These are phyloP conservation scores for Suillus brevipes DNA, from an alignment of 768 basidiomycete species.

Conservation along the genomic window DNA sequence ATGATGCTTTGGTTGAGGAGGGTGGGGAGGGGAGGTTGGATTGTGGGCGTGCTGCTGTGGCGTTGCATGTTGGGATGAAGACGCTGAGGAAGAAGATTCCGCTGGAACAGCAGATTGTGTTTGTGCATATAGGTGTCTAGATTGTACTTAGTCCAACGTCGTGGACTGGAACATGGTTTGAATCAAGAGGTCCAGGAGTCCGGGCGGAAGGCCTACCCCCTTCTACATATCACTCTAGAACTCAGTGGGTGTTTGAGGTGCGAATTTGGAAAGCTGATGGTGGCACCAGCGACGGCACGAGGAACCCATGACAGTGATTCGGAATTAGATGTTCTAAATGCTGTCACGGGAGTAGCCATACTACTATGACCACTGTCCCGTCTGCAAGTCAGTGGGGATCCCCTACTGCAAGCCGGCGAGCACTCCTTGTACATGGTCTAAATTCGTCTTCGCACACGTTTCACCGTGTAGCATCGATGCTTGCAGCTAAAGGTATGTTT, in stretches of 20 bases:
- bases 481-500: constrained; percentile 20
- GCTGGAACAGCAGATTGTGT: constrained; percentile 8
- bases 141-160: no score
- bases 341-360: no score
- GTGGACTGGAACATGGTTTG: no score
- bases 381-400: constrained; percentile 19
- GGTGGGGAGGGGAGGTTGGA: not conserved
- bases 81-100: not conserved
- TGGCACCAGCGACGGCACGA: no score
- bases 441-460: constrained; percentile 15
- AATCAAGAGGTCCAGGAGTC: no score
- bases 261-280: no score
- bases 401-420: constrained; percentile 18
- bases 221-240: no score
- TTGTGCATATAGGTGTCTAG: constrained; percentile 9
- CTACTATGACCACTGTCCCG: not conserved
- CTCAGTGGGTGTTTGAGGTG: no score
- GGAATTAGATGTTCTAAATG: no score
- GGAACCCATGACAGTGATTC: no score
- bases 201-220: no score
- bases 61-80: not conserved
- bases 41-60: constrained; percentile 1
- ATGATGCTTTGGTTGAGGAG: not conserved
- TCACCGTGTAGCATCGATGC: constrained; percentile 14
- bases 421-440: constrained; percentile 23